Evolutionary conservation across 148 eudicot species (phyloP), one percentile per base, ranked within the genome.

Genomic region (Fagopyrum tataricum): DNA sequence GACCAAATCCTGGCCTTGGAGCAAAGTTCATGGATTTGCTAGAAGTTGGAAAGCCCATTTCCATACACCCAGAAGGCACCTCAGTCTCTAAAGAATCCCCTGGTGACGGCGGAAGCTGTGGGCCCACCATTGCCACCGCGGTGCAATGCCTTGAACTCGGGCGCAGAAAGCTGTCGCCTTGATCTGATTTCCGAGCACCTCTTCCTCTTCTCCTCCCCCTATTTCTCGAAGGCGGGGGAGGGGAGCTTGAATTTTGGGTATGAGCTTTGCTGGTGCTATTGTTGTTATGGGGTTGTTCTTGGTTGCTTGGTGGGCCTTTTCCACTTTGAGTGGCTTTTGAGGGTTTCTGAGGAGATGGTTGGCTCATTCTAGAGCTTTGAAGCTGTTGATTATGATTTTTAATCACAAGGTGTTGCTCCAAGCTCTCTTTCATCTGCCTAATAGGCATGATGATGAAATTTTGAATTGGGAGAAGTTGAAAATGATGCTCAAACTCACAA

Each of bases 1-100:
- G 90, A 48, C 92, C 92, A 78, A 69, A 83, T 12, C 92, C 92
- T 46, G 92, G 92, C 76, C 92, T 84, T 11, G 71, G 73, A n/a
- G 91, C 80, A 58, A 85, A 87, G 73, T 70, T 82, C 76, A 82
- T 71, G 66, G 84, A 75, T 77, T 82, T 86, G 74, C 81, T 88
- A 52, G 89, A 88, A 59, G 82, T 70, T 74, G 91, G 91, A 71
- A 83, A 83, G 52, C 80, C 79, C 80, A 67, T 74, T 67, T 71
- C 81, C 61, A 77, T 17, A 24, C 47, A 56, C 20, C 75, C 75
- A 17, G 76, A 41, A 12, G 71, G 21, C 21, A 64, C 75, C 9
- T 31, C 37, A 31, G 37, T 31, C 37, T 67, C 78, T 7, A 61
- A 10, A 9, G 11, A 23, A 58, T 47, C 37, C n/a, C 44, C 64